Evolutionary conservation across 2,329 filamentous ascomycete genomes (phyloP).

Genomic region (Fusarium nurragi): DNA sequence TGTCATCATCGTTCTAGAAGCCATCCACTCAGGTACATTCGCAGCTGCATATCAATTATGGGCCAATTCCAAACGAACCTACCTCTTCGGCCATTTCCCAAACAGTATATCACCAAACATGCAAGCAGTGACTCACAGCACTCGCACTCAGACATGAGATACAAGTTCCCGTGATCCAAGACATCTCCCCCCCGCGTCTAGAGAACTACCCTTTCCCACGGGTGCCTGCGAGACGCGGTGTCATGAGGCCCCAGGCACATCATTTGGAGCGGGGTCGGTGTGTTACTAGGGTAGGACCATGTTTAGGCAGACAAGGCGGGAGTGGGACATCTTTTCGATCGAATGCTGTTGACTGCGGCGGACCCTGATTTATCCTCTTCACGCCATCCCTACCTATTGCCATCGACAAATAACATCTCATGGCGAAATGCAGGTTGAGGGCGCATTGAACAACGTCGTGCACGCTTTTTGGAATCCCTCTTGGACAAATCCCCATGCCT

Average conservation of each 20-base stretch:
- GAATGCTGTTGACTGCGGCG: background rate
- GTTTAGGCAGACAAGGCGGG: slow-evolving; percentile 19
- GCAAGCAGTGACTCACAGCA: slow-evolving; percentile 17
- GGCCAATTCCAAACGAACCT: background rate
- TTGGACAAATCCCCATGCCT: background rate
- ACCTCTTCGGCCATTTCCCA: background rate
- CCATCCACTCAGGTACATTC: background rate
- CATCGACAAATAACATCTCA: no score
- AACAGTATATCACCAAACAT: slow-evolving; percentile 8
- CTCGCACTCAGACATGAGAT: background rate
- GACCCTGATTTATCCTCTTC: background rate
- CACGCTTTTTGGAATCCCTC: no score
- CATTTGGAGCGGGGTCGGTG: slow-evolving; percentile 2
- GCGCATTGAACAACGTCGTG: no score
- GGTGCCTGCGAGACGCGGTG: slow-evolving; percentile 26
- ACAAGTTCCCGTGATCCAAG: background rate
- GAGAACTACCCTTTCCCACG: slow-evolving; percentile 9
- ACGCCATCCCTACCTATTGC: background rate
- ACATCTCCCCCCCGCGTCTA: background rate
- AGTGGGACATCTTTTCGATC: background rate
- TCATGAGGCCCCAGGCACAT: slow-evolving; percentile 20
- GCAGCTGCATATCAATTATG: background rate
- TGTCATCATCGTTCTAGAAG: background rate
- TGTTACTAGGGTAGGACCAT: background rate
- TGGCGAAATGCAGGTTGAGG: no score